These are phyloP conservation scores for Flammula alnicola DNA, from an alignment of 1,284 basidiomycete genomes.

Conservation along the genomic window DNA sequence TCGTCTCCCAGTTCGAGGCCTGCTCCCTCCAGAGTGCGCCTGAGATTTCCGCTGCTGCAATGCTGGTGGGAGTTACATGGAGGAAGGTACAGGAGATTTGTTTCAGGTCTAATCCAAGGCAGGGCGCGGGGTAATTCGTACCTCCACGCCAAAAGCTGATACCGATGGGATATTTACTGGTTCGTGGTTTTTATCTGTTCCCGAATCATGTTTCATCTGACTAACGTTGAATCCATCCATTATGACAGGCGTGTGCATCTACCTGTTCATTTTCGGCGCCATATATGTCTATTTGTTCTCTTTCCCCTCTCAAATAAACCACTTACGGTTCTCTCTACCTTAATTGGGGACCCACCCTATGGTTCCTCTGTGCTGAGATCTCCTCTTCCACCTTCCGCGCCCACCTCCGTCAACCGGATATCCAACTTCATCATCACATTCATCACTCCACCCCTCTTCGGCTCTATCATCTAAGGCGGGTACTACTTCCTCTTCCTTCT, in stretches of 20 bases:
- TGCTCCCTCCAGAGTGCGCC: too few relatives aligned
- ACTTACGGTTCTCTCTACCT: background rate
- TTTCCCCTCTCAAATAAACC: background rate
- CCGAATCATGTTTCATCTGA: too few relatives aligned
- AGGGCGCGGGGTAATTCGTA: too few relatives aligned
- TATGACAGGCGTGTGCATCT: constrained; percentile 45
- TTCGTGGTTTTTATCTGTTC: too few relatives aligned
- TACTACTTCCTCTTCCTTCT: constrained; percentile 55
- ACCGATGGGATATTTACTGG: too few relatives aligned
- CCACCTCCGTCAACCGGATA: constrained; percentile 60
- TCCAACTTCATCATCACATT: constrained; percentile 60
- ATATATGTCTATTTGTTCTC: constrained; percentile 39
- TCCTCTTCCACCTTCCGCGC: constrained; percentile 71
- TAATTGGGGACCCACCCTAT: constrained; percentile 67
- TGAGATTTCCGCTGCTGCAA: too few relatives aligned
- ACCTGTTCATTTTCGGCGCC: constrained; percentile 51
- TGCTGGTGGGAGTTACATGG: too few relatives aligned
- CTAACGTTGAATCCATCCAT: too few relatives aligned
- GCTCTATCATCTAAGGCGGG: constrained; percentile 43
- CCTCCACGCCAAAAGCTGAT: too few relatives aligned
- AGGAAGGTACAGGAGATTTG: too few relatives aligned
- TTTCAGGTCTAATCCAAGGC: too few relatives aligned
- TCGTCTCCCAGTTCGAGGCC: too few relatives aligned
- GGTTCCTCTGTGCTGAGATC: constrained; percentile 62
- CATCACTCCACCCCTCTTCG: constrained; percentile 54